phyloP scores from a whole-genome alignment of 257 asterid genomes.

The Orobanche coerulescens region DNA sequence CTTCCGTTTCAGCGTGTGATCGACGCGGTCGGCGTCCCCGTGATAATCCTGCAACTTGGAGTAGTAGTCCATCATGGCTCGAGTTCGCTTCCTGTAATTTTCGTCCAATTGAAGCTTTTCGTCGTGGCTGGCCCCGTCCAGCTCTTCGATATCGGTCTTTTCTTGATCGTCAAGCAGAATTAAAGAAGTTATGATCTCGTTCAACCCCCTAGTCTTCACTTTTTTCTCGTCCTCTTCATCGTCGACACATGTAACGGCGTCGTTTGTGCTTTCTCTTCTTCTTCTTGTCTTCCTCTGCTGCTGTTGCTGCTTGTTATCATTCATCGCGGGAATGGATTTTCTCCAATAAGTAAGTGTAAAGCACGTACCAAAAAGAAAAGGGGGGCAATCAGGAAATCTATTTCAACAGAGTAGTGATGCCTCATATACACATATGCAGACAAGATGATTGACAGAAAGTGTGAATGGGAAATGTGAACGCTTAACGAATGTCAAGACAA shows the following conservation, averaged over 20 bases:
- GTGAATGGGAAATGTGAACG: slow-evolving; percentile 43
- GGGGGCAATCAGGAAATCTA: slow-evolving; percentile 13
- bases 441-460: slow-evolving; percentile 38
- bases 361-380: background rate
- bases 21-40: slow-evolving; percentile 31
- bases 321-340: slow-evolving; percentile 33
- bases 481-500: slow-evolving; percentile 28
- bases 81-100: slow-evolving; percentile 35
- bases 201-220: slow-evolving; percentile 64
- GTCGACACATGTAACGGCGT: background rate
- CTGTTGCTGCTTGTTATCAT: slow-evolving; percentile 29
- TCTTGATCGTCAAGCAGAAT: slow-evolving; percentile 74
- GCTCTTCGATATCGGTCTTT: slow-evolving; percentile 40
- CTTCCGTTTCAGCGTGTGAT: slow-evolving; percentile 45
- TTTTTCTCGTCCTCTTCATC: slow-evolving; percentile 26
- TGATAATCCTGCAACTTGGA: slow-evolving; percentile 38
- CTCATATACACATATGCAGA: slow-evolving; percentile 21
- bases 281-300: slow-evolving; percentile 38
- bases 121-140: slow-evolving; percentile 36
- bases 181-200: slow-evolving; percentile 71
- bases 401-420: background rate
- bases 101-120: slow-evolving; percentile 40
- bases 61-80: slow-evolving; percentile 57
- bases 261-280: slow-evolving; percentile 24
- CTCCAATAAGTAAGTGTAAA: background rate